phyloP scores from a whole-genome alignment of 768 basidiomycete species.

The Asterophora lycoperdoides region DNA sequence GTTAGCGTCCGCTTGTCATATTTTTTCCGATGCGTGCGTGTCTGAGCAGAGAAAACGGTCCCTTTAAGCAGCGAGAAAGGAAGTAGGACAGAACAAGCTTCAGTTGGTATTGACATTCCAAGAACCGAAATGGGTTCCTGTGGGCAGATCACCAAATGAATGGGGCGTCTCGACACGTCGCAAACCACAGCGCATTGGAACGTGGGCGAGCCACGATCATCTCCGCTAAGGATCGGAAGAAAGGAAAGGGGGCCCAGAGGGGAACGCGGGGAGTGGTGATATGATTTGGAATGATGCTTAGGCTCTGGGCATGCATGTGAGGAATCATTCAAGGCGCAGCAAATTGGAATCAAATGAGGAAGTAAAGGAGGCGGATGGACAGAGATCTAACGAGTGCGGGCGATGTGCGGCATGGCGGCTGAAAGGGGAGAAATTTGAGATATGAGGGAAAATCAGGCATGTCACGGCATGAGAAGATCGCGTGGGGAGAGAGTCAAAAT shows the following conservation, averaged over 20 bases:
- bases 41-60: constrained; percentile 10
- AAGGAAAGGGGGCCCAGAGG: constrained; percentile 10
- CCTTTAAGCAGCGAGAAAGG: constrained; percentile 12
- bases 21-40: constrained; percentile 14
- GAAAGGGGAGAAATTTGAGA: constrained; percentile 14
- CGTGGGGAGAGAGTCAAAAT: constrained; percentile 19
- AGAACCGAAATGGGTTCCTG: constrained; percentile 15
- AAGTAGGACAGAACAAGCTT: constrained; percentile 6
- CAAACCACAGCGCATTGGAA: no score
- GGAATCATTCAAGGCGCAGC: constrained; percentile 14
- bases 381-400: constrained; percentile 11
- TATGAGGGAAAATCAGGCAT: constrained; percentile 26
- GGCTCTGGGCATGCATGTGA: constrained; percentile 13
- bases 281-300: constrained; percentile 14
- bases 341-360: constrained; percentile 7
- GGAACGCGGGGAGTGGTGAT: constrained; percentile 10
- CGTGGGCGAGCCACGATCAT: constrained; percentile 26
- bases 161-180: background rate
- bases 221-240: constrained; percentile 23
- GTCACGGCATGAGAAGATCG: constrained; percentile 34
- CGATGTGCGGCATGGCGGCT: constrained; percentile 18
- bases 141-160: constrained; percentile 14
- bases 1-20: constrained; percentile 15
- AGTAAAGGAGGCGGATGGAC: no score
- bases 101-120: background rate